Conservation (phyloP, 148 eudicot genomes). For the Cornus florida region DNA sequence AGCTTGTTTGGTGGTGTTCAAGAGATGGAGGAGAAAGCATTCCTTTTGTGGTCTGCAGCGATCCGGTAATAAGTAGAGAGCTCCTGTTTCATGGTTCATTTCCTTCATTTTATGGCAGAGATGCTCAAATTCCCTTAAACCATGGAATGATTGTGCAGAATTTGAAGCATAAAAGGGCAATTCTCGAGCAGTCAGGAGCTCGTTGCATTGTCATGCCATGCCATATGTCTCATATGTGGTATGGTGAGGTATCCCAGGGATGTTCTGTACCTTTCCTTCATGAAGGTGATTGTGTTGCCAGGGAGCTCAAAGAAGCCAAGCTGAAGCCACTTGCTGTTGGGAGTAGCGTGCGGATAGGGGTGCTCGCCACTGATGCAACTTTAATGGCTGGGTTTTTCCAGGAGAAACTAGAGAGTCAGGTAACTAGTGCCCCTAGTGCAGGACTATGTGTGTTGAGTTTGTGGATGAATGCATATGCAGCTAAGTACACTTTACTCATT, state of each 20-base stretch:
- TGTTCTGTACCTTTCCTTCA: conserved; percentile 47
- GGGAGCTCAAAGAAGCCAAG: conserved; percentile 48
- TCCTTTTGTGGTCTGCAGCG: conserved; percentile 57
- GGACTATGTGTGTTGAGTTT: too few relatives aligned
- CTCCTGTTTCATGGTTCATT: conserved; percentile 1
- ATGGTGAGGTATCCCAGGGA: conserved; percentile 41
- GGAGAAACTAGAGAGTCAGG: conserved; percentile 44
- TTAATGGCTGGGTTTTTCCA: conserved; percentile 38
- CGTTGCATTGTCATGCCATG: conserved; percentile 65
- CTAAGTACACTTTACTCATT: neutral
- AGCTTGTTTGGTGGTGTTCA: conserved; percentile 53
- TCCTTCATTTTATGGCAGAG: neutral
- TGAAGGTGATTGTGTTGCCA: conserved; percentile 45
- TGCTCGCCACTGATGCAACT: conserved; percentile 37
- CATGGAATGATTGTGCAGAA: conserved; percentile 24
- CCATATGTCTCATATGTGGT: conserved; percentile 50
- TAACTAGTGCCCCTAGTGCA: neutral
- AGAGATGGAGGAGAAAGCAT: conserved; percentile 29
- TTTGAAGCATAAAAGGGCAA: conserved; percentile 37
- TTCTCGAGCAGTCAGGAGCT: conserved; percentile 58
- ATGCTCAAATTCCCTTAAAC: neutral
- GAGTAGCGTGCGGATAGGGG: conserved; percentile 44
- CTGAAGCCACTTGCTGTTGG: conserved; percentile 56
- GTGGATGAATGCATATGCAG: neutral
- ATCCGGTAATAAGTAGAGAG: conserved; percentile 30